Evolutionary conservation across 768 basidiomycete genomes (phyloP).

Genomic region (Pleurotus eryngii): DNA sequence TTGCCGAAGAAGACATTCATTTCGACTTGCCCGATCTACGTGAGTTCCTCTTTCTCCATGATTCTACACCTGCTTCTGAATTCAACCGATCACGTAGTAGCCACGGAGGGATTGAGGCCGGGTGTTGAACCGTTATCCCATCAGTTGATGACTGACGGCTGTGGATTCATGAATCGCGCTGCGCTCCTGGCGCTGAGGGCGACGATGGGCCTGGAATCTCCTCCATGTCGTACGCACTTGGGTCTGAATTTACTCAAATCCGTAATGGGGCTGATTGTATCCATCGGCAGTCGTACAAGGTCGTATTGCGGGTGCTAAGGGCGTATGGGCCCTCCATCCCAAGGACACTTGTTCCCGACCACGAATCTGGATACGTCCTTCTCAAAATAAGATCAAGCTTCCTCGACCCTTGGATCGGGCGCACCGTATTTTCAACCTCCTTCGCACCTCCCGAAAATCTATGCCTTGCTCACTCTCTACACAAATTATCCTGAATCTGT

Average conservation of each 20-base stretch:
- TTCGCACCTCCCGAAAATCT: slow-evolving; percentile 45
- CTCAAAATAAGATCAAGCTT: slow-evolving; percentile 58
- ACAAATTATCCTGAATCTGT: slow-evolving; percentile 61
- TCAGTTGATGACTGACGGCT: slow-evolving; percentile 71
- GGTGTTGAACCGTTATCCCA: slow-evolving; percentile 43
- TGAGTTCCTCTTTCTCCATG: slow-evolving; percentile 23
- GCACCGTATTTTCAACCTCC: slow-evolving; percentile 63
- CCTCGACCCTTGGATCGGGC: slow-evolving; percentile 27
- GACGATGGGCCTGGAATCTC: too few relatives aligned
- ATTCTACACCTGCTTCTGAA: not conserved
- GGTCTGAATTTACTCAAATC: too few relatives aligned
- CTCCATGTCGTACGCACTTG: too few relatives aligned
- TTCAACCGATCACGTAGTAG: slow-evolving; percentile 19
- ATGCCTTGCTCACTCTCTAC: slow-evolving; percentile 40
- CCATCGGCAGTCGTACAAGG: slow-evolving; percentile 50
- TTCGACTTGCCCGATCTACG: slow-evolving; percentile 47
- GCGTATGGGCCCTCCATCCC: slow-evolving; percentile 57
- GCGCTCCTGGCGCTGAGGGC: slow-evolving; percentile 18
- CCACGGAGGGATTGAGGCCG: slow-evolving; percentile 31
- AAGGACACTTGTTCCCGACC: slow-evolving; percentile 35
- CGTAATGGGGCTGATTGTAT: too few relatives aligned
- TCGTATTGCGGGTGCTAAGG: slow-evolving; percentile 57
- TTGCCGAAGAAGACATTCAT: slow-evolving; percentile 44
- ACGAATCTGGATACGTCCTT: slow-evolving; percentile 59
- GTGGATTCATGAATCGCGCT: slow-evolving; percentile 63